Evolutionary conservation across 2,329 filamentous ascomycete species (phyloP).

Genomic region (Rugonectria rugulosa): DNA sequence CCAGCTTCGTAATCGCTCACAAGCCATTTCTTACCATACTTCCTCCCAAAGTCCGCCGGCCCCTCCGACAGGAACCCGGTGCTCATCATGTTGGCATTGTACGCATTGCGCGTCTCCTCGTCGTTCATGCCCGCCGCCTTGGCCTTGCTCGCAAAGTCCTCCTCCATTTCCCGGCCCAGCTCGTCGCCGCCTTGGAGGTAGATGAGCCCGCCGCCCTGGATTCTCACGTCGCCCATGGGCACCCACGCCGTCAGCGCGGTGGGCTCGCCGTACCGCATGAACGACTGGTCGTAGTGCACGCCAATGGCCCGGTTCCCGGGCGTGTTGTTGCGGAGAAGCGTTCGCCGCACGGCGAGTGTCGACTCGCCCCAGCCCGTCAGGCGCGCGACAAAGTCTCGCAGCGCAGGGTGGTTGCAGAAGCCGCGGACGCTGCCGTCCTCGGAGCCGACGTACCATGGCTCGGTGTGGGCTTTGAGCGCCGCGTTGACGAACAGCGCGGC

Average conservation of each 20-base stretch:
- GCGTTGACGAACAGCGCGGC: constrained; percentile 41
- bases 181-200: constrained; percentile 57
- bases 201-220: constrained; percentile 65
- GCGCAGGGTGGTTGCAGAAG: constrained; percentile 60
- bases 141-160: constrained; percentile 57
- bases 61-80: constrained; percentile 62
- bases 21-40: constrained; percentile 44
- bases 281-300: constrained; percentile 69
- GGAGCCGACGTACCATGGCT: constrained; percentile 54
- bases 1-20: constrained; percentile 51
- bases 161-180: constrained; percentile 59
- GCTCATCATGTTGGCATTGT: constrained; percentile 68
- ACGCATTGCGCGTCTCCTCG: constrained; percentile 59
- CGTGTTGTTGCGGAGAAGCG: constrained; percentile 63
- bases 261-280: constrained; percentile 62
- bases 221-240: constrained; percentile 60
- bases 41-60: constrained; percentile 48
- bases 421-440: constrained; percentile 17
- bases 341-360: constrained; percentile 51
- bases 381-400: constrained; percentile 57
- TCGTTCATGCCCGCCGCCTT: constrained; percentile 58
- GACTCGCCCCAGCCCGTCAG: constrained; percentile 62
- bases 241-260: constrained; percentile 66
- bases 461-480: constrained; percentile 61
- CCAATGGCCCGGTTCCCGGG: constrained; percentile 65